These are phyloP conservation scores for Panaeolus papilionaceus DNA, from an alignment of 768 basidiomycete genomes.

Conservation along the genomic window DNA sequence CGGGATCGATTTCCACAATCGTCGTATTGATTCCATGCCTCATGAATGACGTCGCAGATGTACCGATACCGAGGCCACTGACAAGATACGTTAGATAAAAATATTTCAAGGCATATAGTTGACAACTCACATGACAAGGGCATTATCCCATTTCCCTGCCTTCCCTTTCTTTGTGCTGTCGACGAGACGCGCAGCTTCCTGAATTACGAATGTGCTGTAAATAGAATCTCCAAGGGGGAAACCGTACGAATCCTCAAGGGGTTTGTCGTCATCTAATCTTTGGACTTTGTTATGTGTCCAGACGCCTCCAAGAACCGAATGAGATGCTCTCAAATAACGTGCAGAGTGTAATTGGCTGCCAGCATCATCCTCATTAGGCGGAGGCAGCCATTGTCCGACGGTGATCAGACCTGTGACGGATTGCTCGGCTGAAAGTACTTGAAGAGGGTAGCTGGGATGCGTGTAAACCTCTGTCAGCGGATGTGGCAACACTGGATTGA, in stretches of 20 bases:
- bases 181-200: slow-evolving; percentile 83
- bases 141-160: slow-evolving; percentile 51
- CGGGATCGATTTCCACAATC: slow-evolving; percentile 93
- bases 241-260: slow-evolving; percentile 57
- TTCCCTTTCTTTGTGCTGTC: slow-evolving; percentile 51
- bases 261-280: slow-evolving; percentile 46
- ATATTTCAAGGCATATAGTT: slow-evolving; percentile 22
- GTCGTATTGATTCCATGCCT: slow-evolving; percentile 75
- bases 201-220: slow-evolving; percentile 84
- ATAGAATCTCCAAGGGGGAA: slow-evolving; percentile 75
- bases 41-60: slow-evolving; percentile 77
- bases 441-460: slow-evolving; percentile 61
- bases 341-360: slow-evolving; percentile 52
- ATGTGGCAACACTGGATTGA: slow-evolving; percentile 63
- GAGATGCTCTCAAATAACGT: slow-evolving; percentile 67
- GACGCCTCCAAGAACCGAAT: slow-evolving; percentile 74
- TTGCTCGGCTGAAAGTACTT: slow-evolving; percentile 68
- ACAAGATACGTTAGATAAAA: slow-evolving; percentile 20
- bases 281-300: slow-evolving; percentile 70
- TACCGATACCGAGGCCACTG: slow-evolving; percentile 90
- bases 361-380: slow-evolving; percentile 33
- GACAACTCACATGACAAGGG: slow-evolving; percentile 70
- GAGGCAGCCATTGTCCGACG: slow-evolving; percentile 74
- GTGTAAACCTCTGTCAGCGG: slow-evolving; percentile 56
- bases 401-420: slow-evolving; percentile 84